phyloP scores from a whole-genome alignment of 805 yeast species.

The Ogataea siamensis region DNA sequence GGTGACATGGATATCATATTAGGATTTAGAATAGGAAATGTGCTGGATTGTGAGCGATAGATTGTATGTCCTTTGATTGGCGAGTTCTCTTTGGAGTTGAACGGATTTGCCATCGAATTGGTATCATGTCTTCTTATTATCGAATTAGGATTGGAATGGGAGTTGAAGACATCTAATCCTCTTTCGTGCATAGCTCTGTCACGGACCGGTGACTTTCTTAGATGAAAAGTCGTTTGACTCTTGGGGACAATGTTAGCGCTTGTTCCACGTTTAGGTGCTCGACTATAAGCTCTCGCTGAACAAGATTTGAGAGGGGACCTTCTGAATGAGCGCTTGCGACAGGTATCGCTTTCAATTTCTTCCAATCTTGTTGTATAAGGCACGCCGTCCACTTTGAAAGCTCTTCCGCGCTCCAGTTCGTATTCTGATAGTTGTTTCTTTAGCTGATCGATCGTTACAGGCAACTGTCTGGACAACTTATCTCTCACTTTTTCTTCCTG shows the following conservation, averaged over 20 bases:
- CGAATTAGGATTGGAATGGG: conserved; percentile 18
- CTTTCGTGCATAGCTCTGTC: too few species aligned
- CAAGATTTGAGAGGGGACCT: conserved; percentile 19
- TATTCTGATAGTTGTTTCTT: conserved; percentile 46
- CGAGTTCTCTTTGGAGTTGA: conserved; percentile 25
- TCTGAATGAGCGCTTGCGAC: conserved; percentile 13
- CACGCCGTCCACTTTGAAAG: conserved; percentile 47
- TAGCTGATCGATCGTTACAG: conserved; percentile 55
- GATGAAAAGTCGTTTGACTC: background rate
- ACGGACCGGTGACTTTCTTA: too few species aligned
- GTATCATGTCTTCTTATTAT: conserved; percentile 21
- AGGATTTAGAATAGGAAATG: background rate
- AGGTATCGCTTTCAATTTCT: conserved; percentile 23
- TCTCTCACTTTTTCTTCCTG: conserved; percentile 79
- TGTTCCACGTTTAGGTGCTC: background rate
- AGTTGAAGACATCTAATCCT: conserved; percentile 1
- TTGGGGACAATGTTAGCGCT: background rate
- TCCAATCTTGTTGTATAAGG: conserved; percentile 38
- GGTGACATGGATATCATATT: conserved; percentile 2
- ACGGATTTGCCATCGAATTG: conserved; percentile 27
- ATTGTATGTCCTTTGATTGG: conserved; percentile 14
- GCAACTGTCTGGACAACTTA: conserved; percentile 63
- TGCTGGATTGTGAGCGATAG: conserved; percentile 1
- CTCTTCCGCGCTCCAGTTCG: conserved; percentile 40
- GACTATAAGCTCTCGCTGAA: background rate